Conservation (phyloP, 2,329 filamentous ascomycete genomes). For the Arthrobotrys entomopaga region DNA sequence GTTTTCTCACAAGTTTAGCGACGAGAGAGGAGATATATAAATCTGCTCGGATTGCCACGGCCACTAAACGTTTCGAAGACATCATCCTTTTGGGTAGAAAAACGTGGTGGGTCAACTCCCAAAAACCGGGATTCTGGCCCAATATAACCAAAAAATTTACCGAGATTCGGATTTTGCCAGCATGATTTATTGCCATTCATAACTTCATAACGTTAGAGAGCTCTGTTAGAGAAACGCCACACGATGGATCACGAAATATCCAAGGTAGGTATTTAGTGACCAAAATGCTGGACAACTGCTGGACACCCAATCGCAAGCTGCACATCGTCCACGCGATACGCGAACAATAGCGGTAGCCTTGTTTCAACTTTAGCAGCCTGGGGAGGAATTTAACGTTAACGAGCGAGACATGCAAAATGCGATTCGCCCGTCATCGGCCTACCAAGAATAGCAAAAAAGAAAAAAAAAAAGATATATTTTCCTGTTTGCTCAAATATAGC, state of each 20-base stretch:
- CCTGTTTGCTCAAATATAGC: no score
- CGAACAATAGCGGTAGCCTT: conserved; percentile 24
- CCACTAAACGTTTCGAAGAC: neutral
- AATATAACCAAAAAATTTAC: conserved; percentile 5
- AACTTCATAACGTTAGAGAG: conserved; percentile 31
- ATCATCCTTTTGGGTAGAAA: no score
- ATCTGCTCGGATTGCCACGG: conserved; percentile 27
- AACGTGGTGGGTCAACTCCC: conserved; percentile 20
- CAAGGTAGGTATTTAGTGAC: conserved; percentile 20
- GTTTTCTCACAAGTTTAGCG: neutral
- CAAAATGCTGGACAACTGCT: no score
- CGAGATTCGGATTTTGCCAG: neutral
- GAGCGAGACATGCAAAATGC: neutral
- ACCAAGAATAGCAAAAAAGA: neutral
- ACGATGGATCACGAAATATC: conserved; percentile 18
- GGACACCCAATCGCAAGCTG: conserved; percentile 21
- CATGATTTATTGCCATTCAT: neutral
- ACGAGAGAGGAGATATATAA: conserved; percentile 18
- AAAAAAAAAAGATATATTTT: no score
- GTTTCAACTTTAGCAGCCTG: conserved; percentile 7
- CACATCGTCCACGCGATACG: conserved; percentile 14
- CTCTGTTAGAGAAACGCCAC: conserved; percentile 23
- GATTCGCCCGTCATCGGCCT: conserved; percentile 21
- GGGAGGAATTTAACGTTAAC: conserved; percentile 7
- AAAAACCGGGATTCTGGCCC: conserved; percentile 13